Percentiles rank a stretch among this genome's conserved stretches.
phyloP scores from a whole-genome alignment of 441 rosid species.

The Macaranga tanarius region DNA sequence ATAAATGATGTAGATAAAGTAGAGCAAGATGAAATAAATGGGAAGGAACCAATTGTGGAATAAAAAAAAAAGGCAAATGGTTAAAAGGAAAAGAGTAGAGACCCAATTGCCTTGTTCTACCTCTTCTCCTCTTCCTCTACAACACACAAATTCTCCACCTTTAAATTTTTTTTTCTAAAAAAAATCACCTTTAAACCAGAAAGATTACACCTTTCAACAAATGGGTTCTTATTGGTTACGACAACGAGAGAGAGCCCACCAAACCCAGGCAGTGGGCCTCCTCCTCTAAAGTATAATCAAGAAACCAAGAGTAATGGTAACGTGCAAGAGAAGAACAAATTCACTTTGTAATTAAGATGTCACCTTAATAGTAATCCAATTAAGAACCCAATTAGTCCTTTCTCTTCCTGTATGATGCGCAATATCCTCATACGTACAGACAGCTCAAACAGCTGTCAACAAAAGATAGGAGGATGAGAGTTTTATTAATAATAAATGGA shows the following conservation, averaged over 20 bases:
- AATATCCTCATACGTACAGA: slow-evolving; percentile 14
- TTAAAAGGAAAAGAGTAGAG: slow-evolving; percentile 8
- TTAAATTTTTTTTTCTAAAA: too few species aligned
- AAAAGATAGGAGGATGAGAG: not conserved
- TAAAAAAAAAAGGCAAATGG: not conserved
- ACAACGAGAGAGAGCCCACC: slow-evolving; percentile 43
- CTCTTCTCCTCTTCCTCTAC: not conserved
- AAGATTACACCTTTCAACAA: not conserved
- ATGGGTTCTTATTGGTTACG: slow-evolving; percentile 32
- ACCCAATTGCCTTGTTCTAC: slow-evolving; percentile 4
- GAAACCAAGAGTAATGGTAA: not conserved
- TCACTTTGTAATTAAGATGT: slow-evolving; percentile 17
- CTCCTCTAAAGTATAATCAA: slow-evolving; percentile 1
- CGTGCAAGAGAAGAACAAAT: slow-evolving; percentile 1
- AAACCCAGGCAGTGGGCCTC: slow-evolving; percentile 40
- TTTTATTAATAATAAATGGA: not conserved
- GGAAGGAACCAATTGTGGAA: slow-evolving; percentile 26
- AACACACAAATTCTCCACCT: slow-evolving; percentile 1
- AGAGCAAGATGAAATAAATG: slow-evolving; percentile 21
- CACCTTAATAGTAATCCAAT: not conserved
- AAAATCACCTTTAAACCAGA: not conserved
- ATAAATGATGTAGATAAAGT: slow-evolving; percentile 20
- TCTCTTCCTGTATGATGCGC: not conserved
- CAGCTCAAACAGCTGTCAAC: slow-evolving; percentile 26
- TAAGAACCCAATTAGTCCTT: not conserved